Base-by-base conservation (phyloP, 805 yeast species). In the Ogataea saltuana region DNA sequence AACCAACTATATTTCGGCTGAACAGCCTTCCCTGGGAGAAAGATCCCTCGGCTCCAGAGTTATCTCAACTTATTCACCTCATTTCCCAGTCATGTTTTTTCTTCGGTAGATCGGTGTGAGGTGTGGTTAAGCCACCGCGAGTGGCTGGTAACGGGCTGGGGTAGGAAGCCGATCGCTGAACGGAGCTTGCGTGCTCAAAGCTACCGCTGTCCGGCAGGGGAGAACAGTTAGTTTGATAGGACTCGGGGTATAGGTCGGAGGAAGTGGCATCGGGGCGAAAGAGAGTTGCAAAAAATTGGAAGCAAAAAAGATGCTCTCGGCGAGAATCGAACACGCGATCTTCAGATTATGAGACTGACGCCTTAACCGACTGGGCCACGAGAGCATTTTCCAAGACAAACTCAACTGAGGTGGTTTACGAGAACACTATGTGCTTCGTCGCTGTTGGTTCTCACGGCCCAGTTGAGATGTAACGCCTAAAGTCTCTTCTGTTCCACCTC, bases 311-410 rank as follows among this genome's bases (percentile, higher is more conserved):
- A 35, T 61, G 67, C 67, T 63, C 65, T 61, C 50, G 67, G 67
- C 66, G 68, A 63, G 68, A 60, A 48, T 63, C 66, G 68, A 63
- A 63, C 68, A 60, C 67, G 66, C 67, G 68, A 62, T 62, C 67
- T 63, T 63, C 66, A 61, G 66, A 62, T 62, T 63, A 63, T 63
- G 66, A 63, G 68, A 63, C 67, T 63, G 61, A 63, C 67, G 67
- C 67, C 65, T 61, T 62, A 63, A 60, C 65, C 67, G 57, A 56
- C 67, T 63, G 67, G 65, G 67, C 67, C 67, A 63, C 66, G 56
- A 60, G 55, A 62, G 65, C 67, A 42, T 23, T 26, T 33, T 29
- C 29, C 20, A 37, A 16, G 34, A 19, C 34, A 19, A 4, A 9
- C 6, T 4, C 12, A 4, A 3, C n/a, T 6, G 7, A 18, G 20